Evolutionary conservation across 1,284 basidiomycete genomes (phyloP), one percentile per base, ranked within the genome.

Genomic region (Grifola frondosa): DNA sequence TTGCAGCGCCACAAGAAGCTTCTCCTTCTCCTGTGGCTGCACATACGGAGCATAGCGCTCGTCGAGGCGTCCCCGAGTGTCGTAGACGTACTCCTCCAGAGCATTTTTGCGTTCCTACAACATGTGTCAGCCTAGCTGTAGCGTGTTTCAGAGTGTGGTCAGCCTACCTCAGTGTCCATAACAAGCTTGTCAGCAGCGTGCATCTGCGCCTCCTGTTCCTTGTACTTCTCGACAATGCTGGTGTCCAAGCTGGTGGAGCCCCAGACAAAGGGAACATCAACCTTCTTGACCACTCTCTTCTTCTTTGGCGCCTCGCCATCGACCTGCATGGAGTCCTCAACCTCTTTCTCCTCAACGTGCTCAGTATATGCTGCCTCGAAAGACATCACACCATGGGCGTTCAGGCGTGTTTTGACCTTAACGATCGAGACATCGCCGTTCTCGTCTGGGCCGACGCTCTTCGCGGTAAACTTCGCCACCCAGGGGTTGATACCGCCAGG

Each of bases 41-140:
- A 85, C 86, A 67, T 77, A 97, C 19, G 79, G 43, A 17, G 84
- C 82, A 61, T 87, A 95, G 41, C 87, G 81, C 46, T 88, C 88
- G 26, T 97, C 93, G 48, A 97, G 80, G 72, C 96, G 97, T 67
- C 81, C 75, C 40, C 93, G 88, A 57, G 78, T 91, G 66, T 97
- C 92, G 71, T 97, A 97, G 52, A 97, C 87, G 73, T 95, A 97
- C 72, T 97, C 94, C 71, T 97, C 94, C 19, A 97, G 82, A 12
- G 93, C 92, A 65, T 97, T 97, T 75, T 96, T 97, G 65, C 90
- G 84, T 68, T 97, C 90, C 89, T 92, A 48, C 31, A 49, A 32
- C 41, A 9, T 12, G 37, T 28, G 25, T 37, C 16, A 30, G 37
- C 12, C 37, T 48, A 32, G 39, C 46, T 40, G 41, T 32, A 25